A percentile compares a stretch with the other conserved stretches of the same genome.
These are phyloP conservation scores for Thoreauomyces humboldtii DNA, from an alignment of 192 early-diverging fungal genomes.

Conservation along the genomic window DNA sequence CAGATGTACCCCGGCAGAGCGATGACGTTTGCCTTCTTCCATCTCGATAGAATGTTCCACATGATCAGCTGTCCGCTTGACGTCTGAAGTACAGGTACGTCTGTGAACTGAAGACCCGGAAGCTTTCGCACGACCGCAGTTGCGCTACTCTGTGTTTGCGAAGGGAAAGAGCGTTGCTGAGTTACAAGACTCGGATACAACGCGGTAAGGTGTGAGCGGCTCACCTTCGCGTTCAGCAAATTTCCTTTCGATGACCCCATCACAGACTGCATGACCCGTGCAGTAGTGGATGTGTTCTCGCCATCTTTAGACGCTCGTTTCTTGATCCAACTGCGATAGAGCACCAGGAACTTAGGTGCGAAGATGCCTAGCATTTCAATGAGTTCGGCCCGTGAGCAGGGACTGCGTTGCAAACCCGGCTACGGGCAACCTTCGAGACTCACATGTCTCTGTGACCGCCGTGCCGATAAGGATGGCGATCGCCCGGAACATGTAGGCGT, in stretches of 20 bases:
- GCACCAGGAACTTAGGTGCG: slow-evolving; percentile 8
- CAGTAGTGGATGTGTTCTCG: background rate
- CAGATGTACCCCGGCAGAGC: background rate
- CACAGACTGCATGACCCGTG: background rate
- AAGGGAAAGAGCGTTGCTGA: too few species aligned
- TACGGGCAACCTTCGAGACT: too few species aligned
- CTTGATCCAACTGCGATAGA: background rate
- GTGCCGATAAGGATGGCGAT: background rate
- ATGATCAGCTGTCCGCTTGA: background rate
- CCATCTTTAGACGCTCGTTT: background rate
- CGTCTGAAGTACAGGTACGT: background rate
- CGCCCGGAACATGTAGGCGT: background rate
- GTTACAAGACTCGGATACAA: too few species aligned
- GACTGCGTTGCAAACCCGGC: too few species aligned
- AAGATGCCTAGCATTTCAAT: slow-evolving; percentile 2
- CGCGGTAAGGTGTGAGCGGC: too few species aligned
- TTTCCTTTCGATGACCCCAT: background rate
- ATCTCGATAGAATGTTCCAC: background rate
- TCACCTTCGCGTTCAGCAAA: background rate
- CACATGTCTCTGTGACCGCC: slow-evolving; percentile 7
- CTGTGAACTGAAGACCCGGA: background rate
- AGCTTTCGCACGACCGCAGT: background rate
- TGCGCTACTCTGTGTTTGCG: background rate
- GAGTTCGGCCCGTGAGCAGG: too few species aligned
- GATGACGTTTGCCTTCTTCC: slow-evolving; percentile 4